Percentiles rank a stretch among this genome's conserved stretches.
phyloP scores from a whole-genome alignment of 768 basidiomycete species.

The Xerocomus spinulosus region DNA sequence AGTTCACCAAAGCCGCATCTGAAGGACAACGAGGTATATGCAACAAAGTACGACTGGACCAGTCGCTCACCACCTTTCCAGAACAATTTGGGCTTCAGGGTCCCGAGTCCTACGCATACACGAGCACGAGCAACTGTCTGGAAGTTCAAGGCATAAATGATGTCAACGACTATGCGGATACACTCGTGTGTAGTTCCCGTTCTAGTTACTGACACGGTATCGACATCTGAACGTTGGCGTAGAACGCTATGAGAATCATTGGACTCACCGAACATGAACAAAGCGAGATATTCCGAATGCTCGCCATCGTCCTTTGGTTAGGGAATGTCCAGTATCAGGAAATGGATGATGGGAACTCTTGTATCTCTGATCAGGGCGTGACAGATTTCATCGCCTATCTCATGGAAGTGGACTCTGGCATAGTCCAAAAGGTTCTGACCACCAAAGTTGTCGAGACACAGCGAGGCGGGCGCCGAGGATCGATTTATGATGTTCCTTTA shows the following conservation, averaged over 20 bases:
- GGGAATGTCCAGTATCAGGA: conserved; percentile 92
- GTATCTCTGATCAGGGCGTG: conserved; percentile 76
- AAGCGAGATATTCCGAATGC: conserved; percentile 87
- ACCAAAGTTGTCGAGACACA: conserved; percentile 87
- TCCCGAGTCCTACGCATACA: conserved; percentile 93
- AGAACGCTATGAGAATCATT: conserved; percentile 93
- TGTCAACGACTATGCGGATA: conserved; percentile 79
- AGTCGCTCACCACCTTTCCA: conserved; percentile 32
- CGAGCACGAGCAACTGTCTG: conserved; percentile 86
- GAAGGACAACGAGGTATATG: conserved; percentile 78
- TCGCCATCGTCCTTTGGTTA: conserved; percentile 90
- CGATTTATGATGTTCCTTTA: conserved; percentile 93
- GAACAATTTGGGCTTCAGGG: conserved; percentile 95
- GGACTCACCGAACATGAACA: conserved; percentile 85
- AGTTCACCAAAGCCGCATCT: conserved; percentile 94
- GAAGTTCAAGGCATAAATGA: conserved; percentile 92
- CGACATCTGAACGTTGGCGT: background rate
- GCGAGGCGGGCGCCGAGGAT: conserved; percentile 87
- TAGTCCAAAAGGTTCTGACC: conserved; percentile 85
- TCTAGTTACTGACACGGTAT: conserved; percentile 1
- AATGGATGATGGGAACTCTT: conserved; percentile 84
- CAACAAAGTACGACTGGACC: background rate
- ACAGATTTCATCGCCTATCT: conserved; percentile 94
- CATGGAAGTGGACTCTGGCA: conserved; percentile 77
- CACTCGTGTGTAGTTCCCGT: conserved; percentile 54